These are phyloP conservation scores for Esteya vermicola DNA, from an alignment of 2,329 filamentous ascomycete genomes.

Conservation along the genomic window DNA sequence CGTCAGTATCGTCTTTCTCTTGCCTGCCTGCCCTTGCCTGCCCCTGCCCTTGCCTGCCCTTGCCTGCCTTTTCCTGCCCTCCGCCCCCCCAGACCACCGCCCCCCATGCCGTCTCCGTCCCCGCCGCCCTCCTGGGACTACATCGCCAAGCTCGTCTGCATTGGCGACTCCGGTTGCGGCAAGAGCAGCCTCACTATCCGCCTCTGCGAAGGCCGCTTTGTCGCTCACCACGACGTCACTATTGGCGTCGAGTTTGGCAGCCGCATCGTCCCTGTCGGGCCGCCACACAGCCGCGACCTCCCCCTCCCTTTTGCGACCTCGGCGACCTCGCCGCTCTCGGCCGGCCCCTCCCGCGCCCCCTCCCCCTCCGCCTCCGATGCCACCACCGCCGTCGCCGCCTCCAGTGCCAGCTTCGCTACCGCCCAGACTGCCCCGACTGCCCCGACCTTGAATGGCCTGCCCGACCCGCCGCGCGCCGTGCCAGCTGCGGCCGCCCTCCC, in stretches of 20 bases:
- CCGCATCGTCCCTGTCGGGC: constrained; percentile 79
- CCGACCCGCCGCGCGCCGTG: constrained; percentile 30
- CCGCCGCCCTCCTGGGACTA: constrained; percentile 72
- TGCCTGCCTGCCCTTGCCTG: not conserved
- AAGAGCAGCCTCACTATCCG: constrained; percentile 91
- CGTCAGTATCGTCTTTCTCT: not conserved
- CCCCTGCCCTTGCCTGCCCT: not conserved
- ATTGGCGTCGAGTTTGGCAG: constrained; percentile 95
- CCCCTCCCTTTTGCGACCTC: constrained; percentile 1
- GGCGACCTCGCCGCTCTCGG: no score
- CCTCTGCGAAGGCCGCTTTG: constrained; percentile 92
- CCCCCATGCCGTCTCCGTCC: constrained; percentile 31
- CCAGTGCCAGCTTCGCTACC: constrained; percentile 11
- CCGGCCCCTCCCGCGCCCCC: constrained; percentile 14
- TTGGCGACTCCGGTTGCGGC: constrained; percentile 90
- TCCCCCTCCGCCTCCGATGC: constrained; percentile 1
- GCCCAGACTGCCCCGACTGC: constrained; percentile 6
- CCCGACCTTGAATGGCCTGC: constrained; percentile 24
- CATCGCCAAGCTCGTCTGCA: constrained; percentile 96
- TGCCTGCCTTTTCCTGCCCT: not conserved
- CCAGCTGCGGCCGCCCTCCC: no score
- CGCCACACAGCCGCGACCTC: constrained; percentile 46
- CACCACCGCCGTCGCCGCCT: not conserved
- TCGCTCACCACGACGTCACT: constrained; percentile 87
- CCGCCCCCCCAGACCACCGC: not conserved